Percentiles rank a stretch among this genome's conserved stretches.
Conservation (phyloP, 2,329 filamentous ascomycete species). For the Plenodomus lindquistii region DNA sequence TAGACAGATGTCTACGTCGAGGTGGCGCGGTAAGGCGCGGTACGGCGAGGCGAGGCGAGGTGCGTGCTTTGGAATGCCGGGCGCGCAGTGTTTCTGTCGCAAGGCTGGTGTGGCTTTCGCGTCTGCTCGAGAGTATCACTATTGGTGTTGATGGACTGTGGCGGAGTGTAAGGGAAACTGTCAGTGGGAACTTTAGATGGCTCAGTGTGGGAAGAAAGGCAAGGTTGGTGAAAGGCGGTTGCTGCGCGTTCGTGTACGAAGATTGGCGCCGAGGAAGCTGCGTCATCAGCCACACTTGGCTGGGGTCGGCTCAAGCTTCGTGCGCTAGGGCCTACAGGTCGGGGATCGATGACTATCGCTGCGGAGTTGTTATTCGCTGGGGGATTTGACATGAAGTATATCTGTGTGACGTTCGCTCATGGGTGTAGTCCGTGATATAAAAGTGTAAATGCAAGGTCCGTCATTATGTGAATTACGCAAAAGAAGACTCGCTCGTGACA, state of each 20-base stretch:
- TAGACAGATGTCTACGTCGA: too few species aligned
- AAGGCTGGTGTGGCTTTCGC: background rate
- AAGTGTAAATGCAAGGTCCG: slow-evolving; percentile 2
- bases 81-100: background rate
- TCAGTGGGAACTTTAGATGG: background rate
- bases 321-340: background rate
- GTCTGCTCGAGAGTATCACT: too few species aligned
- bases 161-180: background rate
- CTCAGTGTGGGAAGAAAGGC: background rate
- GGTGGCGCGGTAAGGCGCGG: slow-evolving; percentile 1
- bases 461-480: slow-evolving; percentile 20
- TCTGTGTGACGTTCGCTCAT: background rate
- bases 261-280: slow-evolving; percentile 24
- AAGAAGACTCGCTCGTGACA: slow-evolving; percentile 32
- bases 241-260: slow-evolving; percentile 1
- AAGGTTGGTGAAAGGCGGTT: background rate
- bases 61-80: background rate
- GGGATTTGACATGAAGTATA: background rate
- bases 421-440: too few species aligned
- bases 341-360: background rate
- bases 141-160: background rate
- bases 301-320: slow-evolving; percentile 18
- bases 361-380: background rate
- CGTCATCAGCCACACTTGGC: slow-evolving; percentile 37
- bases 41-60: too few species aligned